phyloP scores from a whole-genome alignment of 805 yeast genomes.

The Brettanomyces custersianus region DNA sequence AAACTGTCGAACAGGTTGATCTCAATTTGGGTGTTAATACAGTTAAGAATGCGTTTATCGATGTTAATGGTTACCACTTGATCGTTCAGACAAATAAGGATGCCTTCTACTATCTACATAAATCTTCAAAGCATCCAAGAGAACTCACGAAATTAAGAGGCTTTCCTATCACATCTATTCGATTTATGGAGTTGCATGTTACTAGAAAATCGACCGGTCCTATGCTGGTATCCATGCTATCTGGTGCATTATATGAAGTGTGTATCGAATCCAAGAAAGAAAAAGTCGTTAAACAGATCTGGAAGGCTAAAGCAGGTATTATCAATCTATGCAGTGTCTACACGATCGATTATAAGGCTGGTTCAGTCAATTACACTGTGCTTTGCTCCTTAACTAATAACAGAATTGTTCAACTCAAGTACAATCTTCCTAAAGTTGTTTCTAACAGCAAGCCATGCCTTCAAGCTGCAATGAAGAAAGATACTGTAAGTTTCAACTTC shows the following conservation, averaged over 20 bases:
- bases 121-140: conserved; percentile 31
- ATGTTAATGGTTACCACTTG: conserved; percentile 43
- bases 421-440: conserved; percentile 6
- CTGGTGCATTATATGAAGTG: conserved; percentile 41
- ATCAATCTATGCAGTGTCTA: conserved; percentile 3
- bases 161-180: conserved; percentile 33
- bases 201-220: conserved; percentile 30
- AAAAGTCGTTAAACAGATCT: conserved; percentile 30
- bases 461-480: conserved; percentile 12
- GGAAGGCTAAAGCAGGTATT: conserved; percentile 23
- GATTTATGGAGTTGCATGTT: conserved; percentile 23
- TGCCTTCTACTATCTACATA: conserved; percentile 41
- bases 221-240: conserved; percentile 38
- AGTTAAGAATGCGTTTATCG: conserved; percentile 32
- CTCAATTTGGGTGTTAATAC: conserved; percentile 22
- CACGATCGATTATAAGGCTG: conserved; percentile 1
- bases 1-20: conserved; percentile 38
- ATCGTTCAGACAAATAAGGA: conserved; percentile 37
- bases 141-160: conserved; percentile 39
- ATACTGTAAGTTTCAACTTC: conserved; percentile 15
- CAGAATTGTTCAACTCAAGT: conserved; percentile 10
- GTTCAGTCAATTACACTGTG: conserved; percentile 4
- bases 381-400: conserved; percentile 9
- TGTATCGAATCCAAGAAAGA: conserved; percentile 36
- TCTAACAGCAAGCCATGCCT: conserved; percentile 7